Percentiles rank a stretch among this genome's conserved stretches.
phyloP scores from a whole-genome alignment of 352 stramenopile species.

The Pythium folliculosum region DNA sequence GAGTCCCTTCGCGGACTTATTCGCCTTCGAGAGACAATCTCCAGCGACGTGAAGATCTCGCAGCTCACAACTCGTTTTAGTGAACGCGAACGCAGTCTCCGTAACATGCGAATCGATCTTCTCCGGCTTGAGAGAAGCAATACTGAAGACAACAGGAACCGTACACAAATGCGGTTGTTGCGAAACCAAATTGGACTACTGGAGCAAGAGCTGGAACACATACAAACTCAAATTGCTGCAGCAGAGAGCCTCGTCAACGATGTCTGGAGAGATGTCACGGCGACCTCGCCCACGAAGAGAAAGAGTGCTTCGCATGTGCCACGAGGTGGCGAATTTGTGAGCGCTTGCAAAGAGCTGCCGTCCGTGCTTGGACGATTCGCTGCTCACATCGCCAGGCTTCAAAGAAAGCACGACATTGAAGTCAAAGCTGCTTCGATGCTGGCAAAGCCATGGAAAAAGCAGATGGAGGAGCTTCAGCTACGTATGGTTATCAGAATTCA shows the following conservation, averaged over 20 bases:
- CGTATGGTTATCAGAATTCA: conserved; percentile 78
- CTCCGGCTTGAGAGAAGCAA: conserved; percentile 61
- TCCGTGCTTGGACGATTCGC: conserved; percentile 70
- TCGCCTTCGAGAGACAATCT: conserved; percentile 71
- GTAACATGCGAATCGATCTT: conserved; percentile 64
- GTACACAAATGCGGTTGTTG: conserved; percentile 56
- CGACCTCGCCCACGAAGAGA: conserved; percentile 12
- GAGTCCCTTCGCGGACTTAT: conserved; percentile 68
- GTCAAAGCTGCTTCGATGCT: conserved; percentile 55
- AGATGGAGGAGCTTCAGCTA: conserved; percentile 67
- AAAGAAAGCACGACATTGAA: conserved; percentile 60
- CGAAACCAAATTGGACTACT: conserved; percentile 59
- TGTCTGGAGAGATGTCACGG: conserved; percentile 59
- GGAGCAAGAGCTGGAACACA: conserved; percentile 63
- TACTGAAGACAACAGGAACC: conserved; percentile 43
- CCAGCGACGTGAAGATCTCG: conserved; percentile 56
- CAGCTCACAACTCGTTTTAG: conserved; percentile 41
- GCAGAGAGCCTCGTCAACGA: conserved; percentile 55
- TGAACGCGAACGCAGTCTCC: conserved; percentile 51
- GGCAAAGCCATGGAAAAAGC: conserved; percentile 63
- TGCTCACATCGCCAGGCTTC: conserved; percentile 46
- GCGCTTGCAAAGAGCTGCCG: conserved; percentile 37
- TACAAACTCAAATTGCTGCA: conserved; percentile 51
- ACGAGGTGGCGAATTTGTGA: conserved; percentile 12
- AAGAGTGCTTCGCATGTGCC: background rate